phyloP scores from a whole-genome alignment of 306 rosid species.

The Rubus parviflorus region DNA sequence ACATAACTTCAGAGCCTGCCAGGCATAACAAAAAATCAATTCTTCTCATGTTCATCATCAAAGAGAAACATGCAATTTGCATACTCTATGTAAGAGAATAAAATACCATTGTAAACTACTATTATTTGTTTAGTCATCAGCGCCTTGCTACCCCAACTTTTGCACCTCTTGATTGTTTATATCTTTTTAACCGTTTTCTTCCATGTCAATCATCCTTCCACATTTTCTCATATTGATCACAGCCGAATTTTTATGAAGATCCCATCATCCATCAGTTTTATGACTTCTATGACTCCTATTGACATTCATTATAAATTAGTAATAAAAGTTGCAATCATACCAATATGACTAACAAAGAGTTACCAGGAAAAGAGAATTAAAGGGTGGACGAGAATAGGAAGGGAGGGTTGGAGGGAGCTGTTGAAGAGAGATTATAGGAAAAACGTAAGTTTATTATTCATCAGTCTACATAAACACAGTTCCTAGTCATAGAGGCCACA shows the following conservation, averaged over 20 bases:
- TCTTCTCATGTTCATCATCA: background rate
- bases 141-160: background rate
- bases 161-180: background rate
- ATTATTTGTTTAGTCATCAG: background rate
- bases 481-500: background rate
- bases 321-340: no score
- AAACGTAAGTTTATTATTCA: background rate
- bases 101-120: background rate
- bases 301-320: background rate
- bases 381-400: background rate
- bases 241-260: background rate
- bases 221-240: background rate
- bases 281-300: background rate
- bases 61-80: background rate
- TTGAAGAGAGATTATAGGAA: background rate
- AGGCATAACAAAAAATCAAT: background rate
- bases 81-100: background rate
- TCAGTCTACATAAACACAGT: background rate
- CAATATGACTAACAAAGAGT: no score
- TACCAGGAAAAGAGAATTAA: background rate
- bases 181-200: background rate
- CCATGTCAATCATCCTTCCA: background rate
- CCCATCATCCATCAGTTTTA: background rate
- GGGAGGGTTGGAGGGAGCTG: background rate
- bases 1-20: background rate